Percentiles rank a stretch among this genome's conserved stretches.
Evolutionary conservation across 495 filamentous ascomycete species (phyloP).

Genomic region (Amorphotheca resinae): DNA sequence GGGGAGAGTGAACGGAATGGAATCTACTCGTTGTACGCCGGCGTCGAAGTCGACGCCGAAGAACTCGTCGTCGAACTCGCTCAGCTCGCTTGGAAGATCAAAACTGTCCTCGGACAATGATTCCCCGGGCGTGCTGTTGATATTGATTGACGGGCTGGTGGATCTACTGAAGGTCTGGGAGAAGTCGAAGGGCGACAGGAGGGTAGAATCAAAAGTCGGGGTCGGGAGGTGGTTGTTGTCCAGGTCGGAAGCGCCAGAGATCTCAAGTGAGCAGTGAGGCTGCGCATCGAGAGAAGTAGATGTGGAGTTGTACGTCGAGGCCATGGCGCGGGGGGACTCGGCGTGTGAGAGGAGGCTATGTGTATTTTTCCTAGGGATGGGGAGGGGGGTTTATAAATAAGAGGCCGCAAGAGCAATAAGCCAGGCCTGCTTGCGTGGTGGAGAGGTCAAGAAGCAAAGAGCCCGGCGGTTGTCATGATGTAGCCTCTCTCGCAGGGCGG

Average conservation of each 20-base stretch:
- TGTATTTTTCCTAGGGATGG: too few species aligned
- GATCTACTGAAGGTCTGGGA: conserved; percentile 18
- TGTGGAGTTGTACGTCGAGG: conserved; percentile 17
- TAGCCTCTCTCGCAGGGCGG: too few species aligned
- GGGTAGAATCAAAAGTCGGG: conserved; percentile 7
- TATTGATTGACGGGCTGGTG: conserved; percentile 17
- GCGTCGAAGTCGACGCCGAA: conserved; percentile 21
- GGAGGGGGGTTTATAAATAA: conserved; percentile 9
- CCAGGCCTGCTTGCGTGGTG: too few species aligned
- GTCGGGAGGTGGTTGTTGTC: conserved; percentile 3
- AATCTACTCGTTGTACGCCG: conserved; percentile 13
- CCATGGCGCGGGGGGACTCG: conserved; percentile 13
- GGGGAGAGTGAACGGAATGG: conserved; percentile 7
- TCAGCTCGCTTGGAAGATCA: conserved; percentile 18
- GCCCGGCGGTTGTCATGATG: conserved; percentile 18
- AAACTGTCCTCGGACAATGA: conserved; percentile 16
- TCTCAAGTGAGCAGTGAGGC: conserved; percentile 9
- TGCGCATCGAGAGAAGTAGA: conserved; percentile 11
- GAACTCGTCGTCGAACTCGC: conserved; percentile 18
- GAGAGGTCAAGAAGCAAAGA: conserved; percentile 13
- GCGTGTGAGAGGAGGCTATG: conserved; percentile 19
- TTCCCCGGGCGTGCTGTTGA: conserved; percentile 17
- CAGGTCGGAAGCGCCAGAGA: conserved; percentile 10
- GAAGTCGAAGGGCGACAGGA: conserved; percentile 13
- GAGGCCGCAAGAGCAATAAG: too few species aligned